These are phyloP conservation scores for Flaveria sonorensis DNA, from an alignment of 129 eudicot genomes.

Conservation along the genomic window DNA sequence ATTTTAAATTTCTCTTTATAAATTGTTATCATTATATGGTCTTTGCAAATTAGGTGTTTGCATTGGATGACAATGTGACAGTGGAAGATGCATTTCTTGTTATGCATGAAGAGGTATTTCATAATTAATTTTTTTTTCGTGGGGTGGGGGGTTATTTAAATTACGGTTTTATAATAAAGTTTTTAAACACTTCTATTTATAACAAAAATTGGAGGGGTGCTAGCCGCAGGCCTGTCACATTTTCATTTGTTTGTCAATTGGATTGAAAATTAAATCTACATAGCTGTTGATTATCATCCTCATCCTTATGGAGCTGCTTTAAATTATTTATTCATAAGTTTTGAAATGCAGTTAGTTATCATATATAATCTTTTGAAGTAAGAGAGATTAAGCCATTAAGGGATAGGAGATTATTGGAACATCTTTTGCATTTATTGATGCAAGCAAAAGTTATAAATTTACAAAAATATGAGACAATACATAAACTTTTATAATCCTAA, in stretches of 20 bases:
- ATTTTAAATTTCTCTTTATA: neutral
- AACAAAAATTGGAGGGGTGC: neutral
- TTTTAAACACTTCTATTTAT: neutral
- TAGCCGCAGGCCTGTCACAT: neutral
- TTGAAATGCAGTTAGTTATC: neutral
- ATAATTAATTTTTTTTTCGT: neutral
- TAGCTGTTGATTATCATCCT: neutral
- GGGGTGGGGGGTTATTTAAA: too few relatives aligned
- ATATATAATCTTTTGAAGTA: neutral
- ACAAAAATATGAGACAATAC: neutral
- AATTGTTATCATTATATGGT: constrained; percentile 8
- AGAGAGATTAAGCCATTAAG: neutral
- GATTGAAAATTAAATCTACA: neutral
- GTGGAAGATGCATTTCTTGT: constrained; percentile 65
- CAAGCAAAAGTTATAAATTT: neutral
- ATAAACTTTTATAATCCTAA: neutral
- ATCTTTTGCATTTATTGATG: neutral
- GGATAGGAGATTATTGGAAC: neutral
- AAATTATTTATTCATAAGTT: neutral
- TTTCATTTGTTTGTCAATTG: neutral
- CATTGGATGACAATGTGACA: constrained; percentile 54
- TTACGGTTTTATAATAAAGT: neutral
- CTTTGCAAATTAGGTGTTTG: constrained; percentile 44
- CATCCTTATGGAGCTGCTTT: too few relatives aligned
- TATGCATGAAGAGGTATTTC: constrained; percentile 65